Conservation (phyloP, 805 yeast species). For the Wickerhamiella sergipiensis region DNA sequence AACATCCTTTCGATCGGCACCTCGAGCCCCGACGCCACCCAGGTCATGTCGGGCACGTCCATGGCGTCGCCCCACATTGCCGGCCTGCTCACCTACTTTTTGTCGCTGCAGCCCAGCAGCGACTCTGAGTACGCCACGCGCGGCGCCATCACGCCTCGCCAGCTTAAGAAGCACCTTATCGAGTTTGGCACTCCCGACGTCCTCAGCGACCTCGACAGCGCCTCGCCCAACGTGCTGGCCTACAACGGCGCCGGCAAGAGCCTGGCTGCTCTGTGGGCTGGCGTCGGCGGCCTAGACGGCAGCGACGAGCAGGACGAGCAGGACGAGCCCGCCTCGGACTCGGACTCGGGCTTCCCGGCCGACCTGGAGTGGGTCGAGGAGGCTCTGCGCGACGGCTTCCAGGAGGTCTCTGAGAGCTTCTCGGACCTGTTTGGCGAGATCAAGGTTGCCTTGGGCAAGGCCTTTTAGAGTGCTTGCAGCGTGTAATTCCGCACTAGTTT, state of each 20-base stretch:
- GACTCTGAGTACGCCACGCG: slow-evolving; percentile 36
- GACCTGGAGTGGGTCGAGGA: slow-evolving; percentile 5
- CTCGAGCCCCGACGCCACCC: slow-evolving; percentile 20
- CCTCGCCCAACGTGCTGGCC: slow-evolving; percentile 44
- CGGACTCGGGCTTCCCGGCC: slow-evolving; percentile 1
- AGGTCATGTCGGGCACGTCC: slow-evolving; percentile 68
- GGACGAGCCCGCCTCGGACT: slow-evolving; percentile 1
- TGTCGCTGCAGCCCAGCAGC: slow-evolving; percentile 66
- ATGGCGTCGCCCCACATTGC: slow-evolving; percentile 97
- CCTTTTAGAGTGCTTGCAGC: background rate
- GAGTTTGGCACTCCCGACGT: slow-evolving; percentile 37
- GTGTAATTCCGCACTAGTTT: background rate
- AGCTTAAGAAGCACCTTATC: slow-evolving; percentile 39
- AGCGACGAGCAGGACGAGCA: too few species aligned
- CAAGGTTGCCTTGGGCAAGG: background rate
- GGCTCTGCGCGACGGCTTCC: slow-evolving; percentile 5
- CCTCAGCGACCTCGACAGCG: slow-evolving; percentile 33
- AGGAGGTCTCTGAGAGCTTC: slow-evolving; percentile 5
- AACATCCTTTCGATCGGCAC: slow-evolving; percentile 50
- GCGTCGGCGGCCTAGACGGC: background rate
- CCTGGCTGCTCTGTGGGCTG: slow-evolving; percentile 37
- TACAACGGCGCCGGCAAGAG: slow-evolving; percentile 49
- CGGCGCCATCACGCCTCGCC: slow-evolving; percentile 36
- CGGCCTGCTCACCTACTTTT: slow-evolving; percentile 79
- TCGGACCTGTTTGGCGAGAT: slow-evolving; percentile 10